Evolutionary conservation across 1,284 basidiomycete species (phyloP).

Genomic region (Peniophora sp.): DNA sequence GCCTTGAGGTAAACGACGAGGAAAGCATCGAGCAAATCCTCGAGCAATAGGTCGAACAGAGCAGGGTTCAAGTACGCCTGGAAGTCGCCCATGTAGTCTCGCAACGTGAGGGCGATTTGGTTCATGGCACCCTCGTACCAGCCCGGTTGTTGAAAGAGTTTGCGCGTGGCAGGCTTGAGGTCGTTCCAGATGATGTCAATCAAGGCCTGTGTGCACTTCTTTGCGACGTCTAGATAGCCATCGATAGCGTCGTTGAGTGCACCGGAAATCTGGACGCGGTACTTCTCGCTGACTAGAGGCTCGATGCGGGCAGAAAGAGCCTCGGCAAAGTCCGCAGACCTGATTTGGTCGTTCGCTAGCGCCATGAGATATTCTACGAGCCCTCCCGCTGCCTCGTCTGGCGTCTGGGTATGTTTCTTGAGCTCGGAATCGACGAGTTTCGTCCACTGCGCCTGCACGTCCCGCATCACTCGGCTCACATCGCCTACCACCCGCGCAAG

Average conservation of each 20-base stretch:
- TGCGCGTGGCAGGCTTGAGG: conserved; percentile 81
- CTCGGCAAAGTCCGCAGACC: conserved; percentile 92
- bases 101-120: conserved; percentile 91
- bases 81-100: conserved; percentile 93
- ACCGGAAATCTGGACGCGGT: conserved; percentile 77
- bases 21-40: conserved; percentile 91
- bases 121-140: conserved; percentile 88
- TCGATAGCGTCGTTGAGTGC: conserved; percentile 94
- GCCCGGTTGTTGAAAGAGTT: conserved; percentile 72
- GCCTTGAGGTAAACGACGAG: conserved; percentile 88
- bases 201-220: conserved; percentile 90
- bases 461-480: conserved; percentile 83
- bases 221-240: conserved; percentile 96
- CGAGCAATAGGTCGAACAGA: conserved; percentile 86
- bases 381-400: conserved; percentile 84
- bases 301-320: conserved; percentile 81
- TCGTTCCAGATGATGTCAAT: conserved; percentile 97
- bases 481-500: conserved; percentile 89
- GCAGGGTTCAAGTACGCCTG: conserved; percentile 87
- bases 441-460: conserved; percentile 87
- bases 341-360: conserved; percentile 98
- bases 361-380: conserved; percentile 96
- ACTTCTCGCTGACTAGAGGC: conserved; percentile 90
- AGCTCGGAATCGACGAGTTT: conserved; percentile 80
- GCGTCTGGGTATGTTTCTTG: conserved; percentile 82